These are phyloP conservation scores for Physcomitrellopsis africana DNA, from an alignment of 225 moss, liverwort and hornwort species.

Conservation along the genomic window DNA sequence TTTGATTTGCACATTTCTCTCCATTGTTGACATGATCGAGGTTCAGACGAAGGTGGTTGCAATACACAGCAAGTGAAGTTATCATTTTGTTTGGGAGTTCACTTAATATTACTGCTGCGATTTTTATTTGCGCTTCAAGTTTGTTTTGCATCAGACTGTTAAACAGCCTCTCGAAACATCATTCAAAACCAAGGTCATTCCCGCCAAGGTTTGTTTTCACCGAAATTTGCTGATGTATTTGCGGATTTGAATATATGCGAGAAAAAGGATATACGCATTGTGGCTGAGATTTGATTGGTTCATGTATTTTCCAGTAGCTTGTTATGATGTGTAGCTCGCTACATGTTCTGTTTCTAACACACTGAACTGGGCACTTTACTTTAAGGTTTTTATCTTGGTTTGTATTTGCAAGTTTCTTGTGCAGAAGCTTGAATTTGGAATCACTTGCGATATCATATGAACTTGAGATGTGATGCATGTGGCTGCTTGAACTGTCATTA, in stretches of 20 bases:
- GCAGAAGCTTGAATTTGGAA: background rate
- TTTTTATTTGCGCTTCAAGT: slow-evolving; percentile 10
- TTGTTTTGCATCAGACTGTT: slow-evolving; percentile 65
- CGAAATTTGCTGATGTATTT: background rate
- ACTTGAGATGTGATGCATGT: background rate
- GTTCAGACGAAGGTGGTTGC: slow-evolving; percentile 5
- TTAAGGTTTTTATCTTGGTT: background rate
- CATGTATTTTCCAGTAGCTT: background rate
- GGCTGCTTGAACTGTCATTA: background rate
- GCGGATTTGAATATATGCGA: background rate
- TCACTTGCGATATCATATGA: background rate
- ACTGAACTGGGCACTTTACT: background rate
- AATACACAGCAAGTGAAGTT: too few species aligned
- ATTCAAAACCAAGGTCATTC: slow-evolving; percentile 76
- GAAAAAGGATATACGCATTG: background rate
- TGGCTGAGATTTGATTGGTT: background rate
- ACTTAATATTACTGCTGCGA: background rate
- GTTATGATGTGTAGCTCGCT: background rate
- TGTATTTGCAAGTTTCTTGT: background rate
- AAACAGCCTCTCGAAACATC: slow-evolving; percentile 78
- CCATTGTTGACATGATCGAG: background rate
- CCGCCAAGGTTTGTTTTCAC: slow-evolving; percentile 57
- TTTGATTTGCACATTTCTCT: background rate
- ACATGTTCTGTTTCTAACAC: background rate
- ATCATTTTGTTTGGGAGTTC: too few species aligned